A percentile compares a stretch with the other conserved stretches of the same genome.
phyloP scores from a whole-genome alignment of 129 eudicot species.

The Tagetes patula region DNA sequence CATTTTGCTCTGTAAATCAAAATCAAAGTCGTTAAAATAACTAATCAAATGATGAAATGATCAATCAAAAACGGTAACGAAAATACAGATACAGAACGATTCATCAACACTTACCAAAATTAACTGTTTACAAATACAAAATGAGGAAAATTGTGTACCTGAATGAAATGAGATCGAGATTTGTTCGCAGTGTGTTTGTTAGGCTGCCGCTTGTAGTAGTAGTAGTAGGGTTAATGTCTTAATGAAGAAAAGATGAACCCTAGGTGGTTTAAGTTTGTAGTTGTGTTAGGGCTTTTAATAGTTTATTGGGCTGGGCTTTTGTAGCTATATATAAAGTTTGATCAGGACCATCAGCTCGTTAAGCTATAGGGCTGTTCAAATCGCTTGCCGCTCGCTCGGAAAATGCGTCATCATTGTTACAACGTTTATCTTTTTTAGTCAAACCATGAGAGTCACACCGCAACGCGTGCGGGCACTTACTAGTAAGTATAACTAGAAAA shows the following conservation, averaged over 20 bases:
- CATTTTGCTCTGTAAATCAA: conserved; percentile 25
- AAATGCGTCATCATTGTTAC: no score
- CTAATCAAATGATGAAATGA: not conserved
- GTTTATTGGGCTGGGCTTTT: not conserved
- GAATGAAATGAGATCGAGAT: not conserved
- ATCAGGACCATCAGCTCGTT: no score
- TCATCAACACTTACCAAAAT: not conserved
- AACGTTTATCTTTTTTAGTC: no score
- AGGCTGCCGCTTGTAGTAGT: conserved; percentile 19
- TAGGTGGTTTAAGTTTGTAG: not conserved
- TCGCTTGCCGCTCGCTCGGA: no score
- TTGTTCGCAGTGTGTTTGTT: not conserved
- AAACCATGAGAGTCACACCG: no score
- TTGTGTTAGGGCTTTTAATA: not conserved
- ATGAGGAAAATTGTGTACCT: conserved; percentile 20
- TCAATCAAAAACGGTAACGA: not conserved
- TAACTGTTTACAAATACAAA: not conserved
- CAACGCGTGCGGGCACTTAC: no score
- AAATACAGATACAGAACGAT: not conserved
- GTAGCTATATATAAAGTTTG: no score
- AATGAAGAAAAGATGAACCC: conserved; percentile 17
- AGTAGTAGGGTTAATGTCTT: not conserved
- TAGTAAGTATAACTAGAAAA: no score
- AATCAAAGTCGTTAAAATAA: not conserved
- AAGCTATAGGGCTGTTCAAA: no score